Percentiles rank a stretch among this genome's conserved stretches.
Conservation (phyloP, 1,139 yeast species). For the Diutina pseudorugosa region DNA sequence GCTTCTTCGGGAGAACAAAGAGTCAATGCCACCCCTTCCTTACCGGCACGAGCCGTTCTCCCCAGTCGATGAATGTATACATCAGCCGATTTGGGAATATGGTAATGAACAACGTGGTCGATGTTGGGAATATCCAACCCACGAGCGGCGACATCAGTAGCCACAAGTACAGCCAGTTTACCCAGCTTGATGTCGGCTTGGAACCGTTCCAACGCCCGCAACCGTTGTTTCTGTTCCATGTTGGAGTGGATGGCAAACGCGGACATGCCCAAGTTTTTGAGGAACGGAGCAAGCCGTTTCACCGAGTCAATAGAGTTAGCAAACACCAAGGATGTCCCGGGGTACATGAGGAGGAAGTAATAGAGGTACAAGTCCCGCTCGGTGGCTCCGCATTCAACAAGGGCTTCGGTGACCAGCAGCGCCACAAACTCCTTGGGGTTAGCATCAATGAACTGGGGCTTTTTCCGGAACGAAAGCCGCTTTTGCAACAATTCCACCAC, state of each 20-base stretch:
- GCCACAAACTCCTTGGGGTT: conserved; percentile 81
- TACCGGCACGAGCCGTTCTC: conserved; percentile 93
- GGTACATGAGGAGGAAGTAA: conserved; percentile 75
- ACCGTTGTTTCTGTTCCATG: conserved; percentile 89
- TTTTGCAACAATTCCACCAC: conserved; percentile 43
- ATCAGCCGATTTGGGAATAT: conserved; percentile 90
- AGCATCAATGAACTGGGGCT: conserved; percentile 64
- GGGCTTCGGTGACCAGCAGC: conserved; percentile 65
- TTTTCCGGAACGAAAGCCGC: conserved; percentile 48
- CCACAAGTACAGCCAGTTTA: conserved; percentile 63
- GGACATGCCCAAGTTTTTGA: conserved; percentile 57
- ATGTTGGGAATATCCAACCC: conserved; percentile 90
- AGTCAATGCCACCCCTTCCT: conserved; percentile 87
- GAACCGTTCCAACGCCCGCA: conserved; percentile 71
- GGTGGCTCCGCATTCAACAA: conserved; percentile 82
- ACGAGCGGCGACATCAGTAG: conserved; percentile 97
- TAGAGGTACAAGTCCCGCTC: conserved; percentile 87
- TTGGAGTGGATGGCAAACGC: conserved; percentile 83
- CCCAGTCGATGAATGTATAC: conserved; percentile 94
- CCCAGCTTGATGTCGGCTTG: conserved; percentile 14
- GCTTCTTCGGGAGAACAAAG: conserved; percentile 92
- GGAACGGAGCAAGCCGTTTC: conserved; percentile 66
- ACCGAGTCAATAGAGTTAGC: conserved; percentile 93
- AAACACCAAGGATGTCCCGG: conserved; percentile 84
- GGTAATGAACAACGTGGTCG: conserved; percentile 92